These are phyloP conservation scores for Candida taoyuanica DNA, from an alignment of 805 yeast genomes.

Conservation along the genomic window DNA sequence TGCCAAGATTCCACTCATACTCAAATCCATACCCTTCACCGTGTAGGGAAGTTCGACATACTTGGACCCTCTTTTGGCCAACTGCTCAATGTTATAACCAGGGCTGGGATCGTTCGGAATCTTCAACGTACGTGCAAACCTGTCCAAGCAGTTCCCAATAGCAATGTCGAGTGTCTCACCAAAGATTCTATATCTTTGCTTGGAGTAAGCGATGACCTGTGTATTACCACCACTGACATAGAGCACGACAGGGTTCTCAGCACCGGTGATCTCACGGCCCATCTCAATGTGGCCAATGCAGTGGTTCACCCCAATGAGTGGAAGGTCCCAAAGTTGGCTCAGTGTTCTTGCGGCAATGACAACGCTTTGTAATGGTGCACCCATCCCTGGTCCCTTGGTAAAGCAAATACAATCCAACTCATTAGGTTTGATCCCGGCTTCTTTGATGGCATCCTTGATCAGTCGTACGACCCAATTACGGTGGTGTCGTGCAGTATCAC, in stretches of 20 bases:
- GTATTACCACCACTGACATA: conserved; percentile 99
- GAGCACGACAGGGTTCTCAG: conserved; percentile 91
- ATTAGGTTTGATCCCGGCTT: conserved; percentile 44
- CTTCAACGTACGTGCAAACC: conserved; percentile 88
- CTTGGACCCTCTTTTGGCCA: conserved; percentile 64
- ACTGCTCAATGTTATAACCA: conserved; percentile 93
- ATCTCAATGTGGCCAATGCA: conserved; percentile 98
- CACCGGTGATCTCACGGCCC: conserved; percentile 99
- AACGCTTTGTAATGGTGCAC: conserved; percentile 93
- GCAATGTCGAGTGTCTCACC: conserved; percentile 99
- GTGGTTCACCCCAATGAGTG: conserved; percentile 92
- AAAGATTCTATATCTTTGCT: conserved; percentile 90
- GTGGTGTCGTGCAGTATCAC: conserved; percentile 97
- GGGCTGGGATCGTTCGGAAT: conserved; percentile 95
- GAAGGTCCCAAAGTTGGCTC: conserved; percentile 72
- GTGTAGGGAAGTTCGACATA: conserved; percentile 86
- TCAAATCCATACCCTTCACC: conserved; percentile 96
- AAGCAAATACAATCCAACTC: conserved; percentile 82
- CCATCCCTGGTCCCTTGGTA: conserved; percentile 99
- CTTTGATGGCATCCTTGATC: conserved; percentile 59
- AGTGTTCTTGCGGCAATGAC: conserved; percentile 89
- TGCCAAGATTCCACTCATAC: conserved; percentile 94
- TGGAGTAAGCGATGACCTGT: conserved; percentile 94
- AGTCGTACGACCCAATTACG: conserved; percentile 88
- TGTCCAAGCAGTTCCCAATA: conserved; percentile 91